Evolutionary conservation across 2,329 filamentous ascomycete species (phyloP).

Genomic region (Ascochyta koolunga): DNA sequence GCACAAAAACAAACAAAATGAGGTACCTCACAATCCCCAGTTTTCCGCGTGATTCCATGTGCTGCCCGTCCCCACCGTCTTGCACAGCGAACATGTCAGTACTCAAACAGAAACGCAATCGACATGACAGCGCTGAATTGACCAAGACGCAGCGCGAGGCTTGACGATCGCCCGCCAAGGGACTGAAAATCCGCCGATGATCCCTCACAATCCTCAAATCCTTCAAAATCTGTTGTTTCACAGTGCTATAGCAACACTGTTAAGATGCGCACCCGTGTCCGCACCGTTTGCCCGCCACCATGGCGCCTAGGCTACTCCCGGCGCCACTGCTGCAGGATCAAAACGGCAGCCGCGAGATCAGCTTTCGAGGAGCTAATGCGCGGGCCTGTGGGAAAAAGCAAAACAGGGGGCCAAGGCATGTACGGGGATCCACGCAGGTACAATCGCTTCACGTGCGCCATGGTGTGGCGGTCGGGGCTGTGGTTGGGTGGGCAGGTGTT

Average conservation of each 20-base stretch:
- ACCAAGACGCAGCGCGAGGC: slow-evolving; percentile 2
- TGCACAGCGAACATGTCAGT: not conserved
- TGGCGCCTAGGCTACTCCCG: not conserved
- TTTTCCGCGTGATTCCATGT: slow-evolving; percentile 7
- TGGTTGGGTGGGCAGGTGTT: not conserved
- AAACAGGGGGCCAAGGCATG: not conserved
- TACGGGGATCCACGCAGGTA: slow-evolving; percentile 9
- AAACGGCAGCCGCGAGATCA: slow-evolving; percentile 6
- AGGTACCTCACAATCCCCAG: slow-evolving; percentile 18
- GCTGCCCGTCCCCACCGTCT: not conserved
- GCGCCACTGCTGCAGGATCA: not conserved
- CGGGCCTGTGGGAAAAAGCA: slow-evolving; percentile 7
- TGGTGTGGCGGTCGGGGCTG: not conserved
- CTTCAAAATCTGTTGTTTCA: not conserved
- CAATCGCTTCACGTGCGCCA: slow-evolving; percentile 5
- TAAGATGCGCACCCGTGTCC: slow-evolving; percentile 6
- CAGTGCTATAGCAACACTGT: not conserved
- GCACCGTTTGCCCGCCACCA: slow-evolving; percentile 11
- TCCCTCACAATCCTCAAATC: slow-evolving; percentile 5
- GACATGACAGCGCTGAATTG: not conserved
- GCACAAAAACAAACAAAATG: slow-evolving; percentile 20
- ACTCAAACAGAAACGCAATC: not conserved
- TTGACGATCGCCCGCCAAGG: not conserved
- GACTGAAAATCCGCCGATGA: not conserved
- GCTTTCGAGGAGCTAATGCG: not conserved